Percentiles rank a stretch among this genome's conserved stretches.
Evolutionary conservation across 139 green algal species (phyloP).

Genomic region (Closterium sp.): DNA sequence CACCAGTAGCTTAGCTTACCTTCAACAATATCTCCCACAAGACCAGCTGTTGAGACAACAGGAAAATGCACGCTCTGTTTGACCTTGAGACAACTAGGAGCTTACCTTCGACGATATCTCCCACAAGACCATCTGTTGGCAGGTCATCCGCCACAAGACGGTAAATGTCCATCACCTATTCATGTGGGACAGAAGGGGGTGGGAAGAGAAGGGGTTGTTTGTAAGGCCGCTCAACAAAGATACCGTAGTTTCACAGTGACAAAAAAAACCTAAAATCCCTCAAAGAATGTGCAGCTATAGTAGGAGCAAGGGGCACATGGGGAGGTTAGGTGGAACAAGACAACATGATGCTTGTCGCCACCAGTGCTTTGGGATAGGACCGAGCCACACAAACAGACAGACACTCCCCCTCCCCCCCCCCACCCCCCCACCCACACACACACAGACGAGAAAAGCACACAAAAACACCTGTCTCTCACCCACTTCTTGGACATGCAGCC

Average conservation of each 20-base stretch:
- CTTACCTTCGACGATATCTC: slow-evolving; percentile 15
- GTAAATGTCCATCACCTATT: slow-evolving; percentile 29
- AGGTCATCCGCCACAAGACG: slow-evolving; percentile 21
- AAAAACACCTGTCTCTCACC: not conserved
- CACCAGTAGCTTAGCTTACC: not conserved
- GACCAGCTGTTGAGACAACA: not conserved
- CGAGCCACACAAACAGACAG: not conserved
- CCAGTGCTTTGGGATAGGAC: too few relatives aligned
- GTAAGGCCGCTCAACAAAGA: too few relatives aligned
- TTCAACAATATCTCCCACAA: slow-evolving; percentile 29
- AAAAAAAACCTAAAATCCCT: too few relatives aligned
- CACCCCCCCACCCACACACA: too few relatives aligned
- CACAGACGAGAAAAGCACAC: slow-evolving; percentile 73
- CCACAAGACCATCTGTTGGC: not conserved
- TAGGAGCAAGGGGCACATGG: slow-evolving; percentile 6
- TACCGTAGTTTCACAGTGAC: too few relatives aligned
- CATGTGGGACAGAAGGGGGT: not conserved
- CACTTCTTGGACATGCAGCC: slow-evolving; percentile 80
- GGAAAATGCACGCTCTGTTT: too few relatives aligned
- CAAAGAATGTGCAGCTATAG: too few relatives aligned
- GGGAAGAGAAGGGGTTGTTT: not conserved
- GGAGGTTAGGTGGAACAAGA: not conserved
- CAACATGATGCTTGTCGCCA: not conserved
- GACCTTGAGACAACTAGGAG: too few relatives aligned
- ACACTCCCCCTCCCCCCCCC: slow-evolving; percentile 52